These are phyloP conservation scores for Schizophyllum amplum DNA, from an alignment of 1,284 basidiomycete species.

Conservation along the genomic window DNA sequence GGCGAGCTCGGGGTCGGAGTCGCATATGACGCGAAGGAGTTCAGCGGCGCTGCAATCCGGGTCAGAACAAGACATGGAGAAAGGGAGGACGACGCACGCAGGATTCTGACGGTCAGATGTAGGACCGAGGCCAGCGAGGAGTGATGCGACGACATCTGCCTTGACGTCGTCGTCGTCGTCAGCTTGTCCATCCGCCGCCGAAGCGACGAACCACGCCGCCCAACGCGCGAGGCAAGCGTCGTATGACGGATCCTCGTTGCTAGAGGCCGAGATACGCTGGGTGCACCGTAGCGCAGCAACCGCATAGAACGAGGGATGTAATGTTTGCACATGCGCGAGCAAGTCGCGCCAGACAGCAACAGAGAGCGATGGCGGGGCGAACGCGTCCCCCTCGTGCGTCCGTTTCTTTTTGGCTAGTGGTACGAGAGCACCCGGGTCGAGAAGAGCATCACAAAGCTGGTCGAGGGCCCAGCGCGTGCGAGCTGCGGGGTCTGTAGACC, in stretches of 20 bases:
- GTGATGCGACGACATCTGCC: slow-evolving; percentile 33
- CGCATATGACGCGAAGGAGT: slow-evolving; percentile 32
- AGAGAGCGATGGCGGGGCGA: slow-evolving; percentile 44
- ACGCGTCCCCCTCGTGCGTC: slow-evolving; percentile 32
- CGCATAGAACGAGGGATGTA: slow-evolving; percentile 47
- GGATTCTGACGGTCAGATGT: slow-evolving; percentile 20
- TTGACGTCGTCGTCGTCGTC: slow-evolving; percentile 28
- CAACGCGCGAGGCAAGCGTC: slow-evolving; percentile 57
- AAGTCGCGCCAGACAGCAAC: slow-evolving; percentile 68
- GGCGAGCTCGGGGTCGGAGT: slow-evolving; percentile 26
- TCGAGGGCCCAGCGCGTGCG: slow-evolving; percentile 54
- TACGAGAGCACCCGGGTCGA: slow-evolving; percentile 62
- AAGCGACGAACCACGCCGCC: slow-evolving; percentile 50
- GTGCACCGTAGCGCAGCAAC: slow-evolving; percentile 47
- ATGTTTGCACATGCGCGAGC: slow-evolving; percentile 48
- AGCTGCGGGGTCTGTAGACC: slow-evolving; percentile 40
- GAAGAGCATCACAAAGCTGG: slow-evolving; percentile 51
- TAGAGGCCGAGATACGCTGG: slow-evolving; percentile 26
- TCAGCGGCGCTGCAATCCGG: slow-evolving; percentile 23
- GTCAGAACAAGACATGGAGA: neutral
- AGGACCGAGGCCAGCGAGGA: slow-evolving; percentile 44
- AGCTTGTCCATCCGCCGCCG: slow-evolving; percentile 20
- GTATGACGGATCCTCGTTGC: slow-evolving; percentile 32
- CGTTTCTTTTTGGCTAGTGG: slow-evolving; percentile 80
- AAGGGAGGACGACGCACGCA: slow-evolving; percentile 25